These are phyloP conservation scores for Pichia thaimueangensis DNA, from an alignment of 805 yeast species.

Conservation along the genomic window DNA sequence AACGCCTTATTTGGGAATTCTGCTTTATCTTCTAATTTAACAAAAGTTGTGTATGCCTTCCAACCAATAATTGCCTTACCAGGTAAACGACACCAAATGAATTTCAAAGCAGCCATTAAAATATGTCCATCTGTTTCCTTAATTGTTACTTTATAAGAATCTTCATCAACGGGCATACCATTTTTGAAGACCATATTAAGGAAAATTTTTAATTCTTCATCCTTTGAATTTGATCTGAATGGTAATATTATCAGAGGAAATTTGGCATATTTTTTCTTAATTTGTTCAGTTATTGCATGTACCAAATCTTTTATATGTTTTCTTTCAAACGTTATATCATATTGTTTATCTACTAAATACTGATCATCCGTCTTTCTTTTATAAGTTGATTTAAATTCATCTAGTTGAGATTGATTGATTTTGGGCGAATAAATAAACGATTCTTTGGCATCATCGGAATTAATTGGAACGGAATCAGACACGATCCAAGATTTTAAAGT, in stretches of 20 bases:
- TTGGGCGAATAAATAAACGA: constrained; percentile 30
- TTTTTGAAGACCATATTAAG: constrained; percentile 45
- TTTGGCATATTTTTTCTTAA: constrained; percentile 63
- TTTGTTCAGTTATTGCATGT: constrained; percentile 63
- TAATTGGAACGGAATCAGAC: constrained; percentile 3
- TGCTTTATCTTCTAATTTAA: constrained; percentile 54
- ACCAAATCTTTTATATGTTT: constrained; percentile 61
- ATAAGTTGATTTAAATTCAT: constrained; percentile 24
- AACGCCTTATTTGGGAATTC: constrained; percentile 70
- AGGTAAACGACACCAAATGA: constrained; percentile 82
- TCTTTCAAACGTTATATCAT: constrained; percentile 45
- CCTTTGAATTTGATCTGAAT: constrained; percentile 64
- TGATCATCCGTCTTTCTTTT: constrained; percentile 26
- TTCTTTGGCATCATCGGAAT: constrained; percentile 9
- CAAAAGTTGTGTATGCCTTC: constrained; percentile 72
- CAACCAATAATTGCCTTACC: constrained; percentile 78
- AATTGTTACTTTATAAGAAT: constrained; percentile 37
- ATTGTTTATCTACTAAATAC: constrained; percentile 18
- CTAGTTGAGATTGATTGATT: constrained; percentile 2
- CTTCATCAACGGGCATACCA: constrained; percentile 41
- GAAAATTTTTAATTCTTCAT: constrained; percentile 50
- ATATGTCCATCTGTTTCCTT: constrained; percentile 59
- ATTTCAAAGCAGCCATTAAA: constrained; percentile 66
- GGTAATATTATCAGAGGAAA: constrained; percentile 74
- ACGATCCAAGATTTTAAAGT: constrained; percentile 3